Evolutionary conservation across 2,329 filamentous ascomycete genomes (phyloP).

Genomic region (Botryosphaeria dothidea): DNA sequence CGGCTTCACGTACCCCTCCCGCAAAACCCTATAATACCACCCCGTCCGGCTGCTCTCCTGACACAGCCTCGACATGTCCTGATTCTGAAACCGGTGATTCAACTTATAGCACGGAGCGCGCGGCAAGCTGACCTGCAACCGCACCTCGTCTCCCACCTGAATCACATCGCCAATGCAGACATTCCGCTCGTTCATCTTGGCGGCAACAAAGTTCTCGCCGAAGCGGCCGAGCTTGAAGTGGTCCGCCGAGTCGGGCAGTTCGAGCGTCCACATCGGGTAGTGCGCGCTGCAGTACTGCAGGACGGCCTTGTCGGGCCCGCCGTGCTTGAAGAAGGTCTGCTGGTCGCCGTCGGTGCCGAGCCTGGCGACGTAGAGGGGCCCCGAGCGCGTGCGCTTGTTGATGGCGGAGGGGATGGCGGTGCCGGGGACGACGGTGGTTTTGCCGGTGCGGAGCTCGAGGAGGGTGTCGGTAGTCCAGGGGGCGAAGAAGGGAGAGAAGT

Average conservation of each 20-base stretch:
- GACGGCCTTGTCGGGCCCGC: conserved; percentile 64
- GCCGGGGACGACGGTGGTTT: conserved; percentile 55
- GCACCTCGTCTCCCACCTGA: conserved; percentile 48
- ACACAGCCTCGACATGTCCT: conserved; percentile 61
- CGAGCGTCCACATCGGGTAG: conserved; percentile 56
- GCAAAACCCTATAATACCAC: conserved; percentile 66
- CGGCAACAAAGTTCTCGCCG: conserved; percentile 64
- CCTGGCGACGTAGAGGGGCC: conserved; percentile 48
- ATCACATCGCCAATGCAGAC: conserved; percentile 66
- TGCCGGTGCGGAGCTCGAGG: conserved; percentile 58
- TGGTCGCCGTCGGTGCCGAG: conserved; percentile 61
- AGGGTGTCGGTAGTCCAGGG: conserved; percentile 48
- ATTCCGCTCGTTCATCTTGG: conserved; percentile 62
- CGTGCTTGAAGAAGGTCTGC: conserved; percentile 63
- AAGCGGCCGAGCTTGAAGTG: conserved; percentile 61
- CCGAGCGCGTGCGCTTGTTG: conserved; percentile 51
- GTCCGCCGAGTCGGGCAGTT: conserved; percentile 53
- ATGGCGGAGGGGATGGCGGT: conserved; percentile 58
- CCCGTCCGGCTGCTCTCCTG: conserved; percentile 61
- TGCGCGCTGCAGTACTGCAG: conserved; percentile 62
- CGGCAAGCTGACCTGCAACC: conserved; percentile 62
- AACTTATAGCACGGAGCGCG: conserved; percentile 69
- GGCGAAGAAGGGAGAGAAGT: conserved; percentile 23
- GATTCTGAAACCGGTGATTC: conserved; percentile 64
- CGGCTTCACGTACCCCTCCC: conserved; percentile 54